Evolutionary conservation across 2,329 filamentous ascomycete genomes (phyloP), one percentile per base, ranked within the genome.

Genomic region (Diaporthe amygdali): DNA sequence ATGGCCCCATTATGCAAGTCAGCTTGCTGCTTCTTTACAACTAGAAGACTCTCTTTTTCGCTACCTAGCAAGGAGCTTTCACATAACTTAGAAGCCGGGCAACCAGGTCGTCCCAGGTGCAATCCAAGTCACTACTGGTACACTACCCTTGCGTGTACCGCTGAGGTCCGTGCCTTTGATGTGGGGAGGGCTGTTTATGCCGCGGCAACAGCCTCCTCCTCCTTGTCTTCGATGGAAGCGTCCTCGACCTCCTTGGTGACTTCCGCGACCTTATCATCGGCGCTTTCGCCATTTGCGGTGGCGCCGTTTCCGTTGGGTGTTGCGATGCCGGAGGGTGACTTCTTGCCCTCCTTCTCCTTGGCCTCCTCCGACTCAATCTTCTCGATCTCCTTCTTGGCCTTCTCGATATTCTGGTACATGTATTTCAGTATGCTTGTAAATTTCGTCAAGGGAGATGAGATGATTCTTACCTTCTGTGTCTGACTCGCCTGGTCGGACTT

Each of bases 381-480:
- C 80, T 95, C 94, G 74, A 99, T 97, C 83, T 98, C 95, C 83
- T 96, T 96, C 87, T 97, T 93, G 73, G 96, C 96, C 84, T 98
- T 97, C 74, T 94, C 94, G 73, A 98, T 92, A 87, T 99, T 99
- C 96, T 98, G 8, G 78, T 34, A 49, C 32, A 47, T 9, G 9
- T 37, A 9, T 44, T 17, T 71, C 47, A 73, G 71, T 52, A 61
- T 22, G n/a, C 27, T 10, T 8, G 1, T 17, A 25, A 10, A 5
- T 17, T 44, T 25, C 10, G 22, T 14, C 14, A 25, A n/a, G 30
- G 10, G 3, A 20, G 27, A 1, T 1, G 5, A 17, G 6, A 0
- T 4, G 47, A 44, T 75, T 84, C 92, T 87, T 85, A 97, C 96
- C 85, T 94, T 93, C 81, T 96, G 90, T 25, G 96, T 99, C 88